Evolutionary conservation across 2,329 filamentous ascomycete species (phyloP).

Genomic region (Helotiales sp.): DNA sequence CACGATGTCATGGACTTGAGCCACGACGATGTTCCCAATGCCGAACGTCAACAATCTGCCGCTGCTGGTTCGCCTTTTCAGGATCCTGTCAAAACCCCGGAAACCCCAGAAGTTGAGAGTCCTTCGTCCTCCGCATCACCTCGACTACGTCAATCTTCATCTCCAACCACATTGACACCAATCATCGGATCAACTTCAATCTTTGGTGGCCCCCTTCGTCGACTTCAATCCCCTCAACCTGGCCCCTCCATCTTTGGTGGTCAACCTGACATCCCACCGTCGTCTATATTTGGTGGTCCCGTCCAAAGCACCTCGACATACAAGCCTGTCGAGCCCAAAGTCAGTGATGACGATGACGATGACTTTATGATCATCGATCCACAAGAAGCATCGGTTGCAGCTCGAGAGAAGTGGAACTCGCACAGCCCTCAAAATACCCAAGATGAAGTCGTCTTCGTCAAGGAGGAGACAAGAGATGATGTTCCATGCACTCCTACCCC

Average conservation of each 20-base stretch:
- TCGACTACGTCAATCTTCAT: not conserved
- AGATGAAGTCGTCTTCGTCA: constrained; percentile 11
- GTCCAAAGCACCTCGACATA: not conserved
- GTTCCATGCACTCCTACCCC: not conserved
- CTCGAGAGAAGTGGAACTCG: constrained; percentile 8
- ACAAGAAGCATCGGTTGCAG: constrained; percentile 1
- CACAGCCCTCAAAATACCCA: not conserved
- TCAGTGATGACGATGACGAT: constrained; percentile 4
- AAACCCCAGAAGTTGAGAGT: not conserved
- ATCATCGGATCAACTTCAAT: not conserved
- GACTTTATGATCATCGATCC: constrained; percentile 17
- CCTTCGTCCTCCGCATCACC: not conserved
- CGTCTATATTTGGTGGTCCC: not conserved
- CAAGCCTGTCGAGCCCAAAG: not conserved
- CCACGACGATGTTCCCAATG: not conserved
- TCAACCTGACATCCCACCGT: not conserved
- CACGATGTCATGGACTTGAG: not conserved
- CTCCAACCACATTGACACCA: not conserved
- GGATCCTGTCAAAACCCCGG: not conserved
- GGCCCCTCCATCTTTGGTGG: not conserved
- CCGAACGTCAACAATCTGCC: not conserved
- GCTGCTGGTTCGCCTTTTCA: not conserved
- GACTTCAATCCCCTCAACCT: not conserved
- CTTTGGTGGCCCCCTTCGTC: not conserved
- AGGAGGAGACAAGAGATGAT: constrained; percentile 11